Evolutionary conservation across 495 filamentous ascomycete species (phyloP).

Genomic region (Geopyxis carbonaria): DNA sequence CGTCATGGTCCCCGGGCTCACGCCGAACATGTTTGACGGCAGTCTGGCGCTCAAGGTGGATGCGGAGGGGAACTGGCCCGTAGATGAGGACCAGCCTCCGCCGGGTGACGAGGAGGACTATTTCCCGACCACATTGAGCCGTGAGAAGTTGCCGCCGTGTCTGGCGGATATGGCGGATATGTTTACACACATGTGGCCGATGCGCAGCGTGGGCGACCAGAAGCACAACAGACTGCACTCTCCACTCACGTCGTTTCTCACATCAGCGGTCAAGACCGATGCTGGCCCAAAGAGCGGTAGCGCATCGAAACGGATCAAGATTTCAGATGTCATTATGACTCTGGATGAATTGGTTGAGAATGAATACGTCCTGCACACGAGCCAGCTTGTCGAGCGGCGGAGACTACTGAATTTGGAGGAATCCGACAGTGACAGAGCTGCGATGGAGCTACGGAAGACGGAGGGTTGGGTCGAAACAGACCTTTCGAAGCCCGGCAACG

Average conservation of each 20-base stretch:
- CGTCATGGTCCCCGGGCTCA: conserved; percentile 85
- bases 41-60: conserved; percentile 29
- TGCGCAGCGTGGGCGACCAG: conserved; percentile 68
- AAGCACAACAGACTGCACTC: conserved; percentile 66
- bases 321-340: conserved; percentile 57
- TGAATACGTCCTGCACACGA: conserved; percentile 66
- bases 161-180: conserved; percentile 60
- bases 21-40: conserved; percentile 74
- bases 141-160: conserved; percentile 41
- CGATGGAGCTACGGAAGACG: conserved; percentile 29
- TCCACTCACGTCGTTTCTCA: conserved; percentile 61
- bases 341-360: conserved; percentile 61
- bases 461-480: conserved; percentile 73
- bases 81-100: not conserved
- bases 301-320: conserved; percentile 48
- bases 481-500: conserved; percentile 42
- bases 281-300: conserved; percentile 29
- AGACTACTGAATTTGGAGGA: not conserved
- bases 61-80: not conserved
- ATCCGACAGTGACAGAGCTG: conserved; percentile 25
- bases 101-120: conserved; percentile 35
- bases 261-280: conserved; percentile 41
- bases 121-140: conserved; percentile 49
- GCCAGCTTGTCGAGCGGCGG: conserved; percentile 27
- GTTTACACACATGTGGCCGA: conserved; percentile 77